Evolutionary conservation across 2,329 filamentous ascomycete genomes (phyloP), one percentile per base, ranked within the genome.

Genomic region (Teratosphaeria zuluensis): DNA sequence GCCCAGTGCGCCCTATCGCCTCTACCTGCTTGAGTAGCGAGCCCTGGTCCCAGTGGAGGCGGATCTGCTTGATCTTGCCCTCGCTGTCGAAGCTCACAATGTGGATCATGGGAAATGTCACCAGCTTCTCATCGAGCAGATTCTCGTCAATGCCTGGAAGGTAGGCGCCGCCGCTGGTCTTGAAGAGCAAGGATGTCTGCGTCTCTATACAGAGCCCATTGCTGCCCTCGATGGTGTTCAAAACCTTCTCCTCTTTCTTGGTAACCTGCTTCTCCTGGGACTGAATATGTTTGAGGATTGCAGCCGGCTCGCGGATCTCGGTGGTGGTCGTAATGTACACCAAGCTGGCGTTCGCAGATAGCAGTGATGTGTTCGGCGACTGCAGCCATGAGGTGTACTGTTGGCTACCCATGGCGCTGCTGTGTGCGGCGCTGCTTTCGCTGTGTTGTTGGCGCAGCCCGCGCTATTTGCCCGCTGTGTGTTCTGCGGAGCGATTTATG

Each of bases 1-100:
- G 89, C 58, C 89, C 90, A 57, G 88, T 87, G 71, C 86, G 87
- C 68, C 94, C 92, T 74, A 99, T 97, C 58, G 96, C 86, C 62
- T 96, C 92, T 63, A 96, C 82, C 74, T 95, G 88, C 77, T 94
- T 97, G 65, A 99, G 83, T 48, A 99, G 83, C 57, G 90, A 88
- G 61, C 86, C 92, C 75, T 99, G 94, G 73, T 99, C 94, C 94
- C 94, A 99, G 73, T 88, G 90, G 66, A 92, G 84, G 66, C 92
- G 89, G 64, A 97, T 89, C 73, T 94, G 90, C 60, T 82, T 74
- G 71, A 99, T 96, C 77, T 90, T 91, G 72, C 85, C 83, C 53
- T 87, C 75, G 64, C 75, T 72, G 73, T 95, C 83, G 75, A 96
- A 96, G 59, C 84, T 83, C 65, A 99, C 92, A 64, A 97, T 86